Conservation (phyloP, 306 rosid species). For the Dalbergia cultrata region DNA sequence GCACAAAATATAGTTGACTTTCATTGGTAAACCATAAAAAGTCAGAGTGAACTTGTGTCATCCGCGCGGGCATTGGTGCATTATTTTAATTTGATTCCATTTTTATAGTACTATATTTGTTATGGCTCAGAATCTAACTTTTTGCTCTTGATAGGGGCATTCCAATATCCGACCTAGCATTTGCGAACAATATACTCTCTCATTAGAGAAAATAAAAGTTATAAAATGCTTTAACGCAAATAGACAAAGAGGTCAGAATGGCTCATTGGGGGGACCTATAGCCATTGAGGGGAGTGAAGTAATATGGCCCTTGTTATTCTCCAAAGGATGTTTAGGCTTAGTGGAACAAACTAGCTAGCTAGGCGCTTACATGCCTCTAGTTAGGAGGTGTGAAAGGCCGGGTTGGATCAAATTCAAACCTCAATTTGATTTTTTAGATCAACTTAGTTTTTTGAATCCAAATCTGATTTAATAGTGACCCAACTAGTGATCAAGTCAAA, state of each 20-base stretch:
- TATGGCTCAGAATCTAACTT: neutral
- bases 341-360: neutral
- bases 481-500: too few species aligned
- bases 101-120: neutral
- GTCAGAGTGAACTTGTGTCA: neutral
- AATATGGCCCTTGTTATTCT: conserved; percentile 6
- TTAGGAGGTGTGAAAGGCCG: fast-evolving
- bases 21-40: neutral
- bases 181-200: neutral
- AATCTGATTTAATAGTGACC: too few species aligned
- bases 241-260: neutral
- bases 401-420: too few species aligned
- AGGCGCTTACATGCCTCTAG: neutral
- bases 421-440: too few species aligned
- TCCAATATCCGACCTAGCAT: conserved; percentile 4
- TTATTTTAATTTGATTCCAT: neutral
- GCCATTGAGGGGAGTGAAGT: neutral
- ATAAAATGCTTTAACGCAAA: neutral
- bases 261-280: conserved; percentile 14
- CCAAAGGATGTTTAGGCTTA: neutral
- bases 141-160: neutral
- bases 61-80: neutral
- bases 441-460: too few species aligned
- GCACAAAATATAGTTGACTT: neutral
- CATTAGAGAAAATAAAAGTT: neutral